Evolutionary conservation across 768 basidiomycete genomes (phyloP).

Genomic region (Nidularia pulvinata): DNA sequence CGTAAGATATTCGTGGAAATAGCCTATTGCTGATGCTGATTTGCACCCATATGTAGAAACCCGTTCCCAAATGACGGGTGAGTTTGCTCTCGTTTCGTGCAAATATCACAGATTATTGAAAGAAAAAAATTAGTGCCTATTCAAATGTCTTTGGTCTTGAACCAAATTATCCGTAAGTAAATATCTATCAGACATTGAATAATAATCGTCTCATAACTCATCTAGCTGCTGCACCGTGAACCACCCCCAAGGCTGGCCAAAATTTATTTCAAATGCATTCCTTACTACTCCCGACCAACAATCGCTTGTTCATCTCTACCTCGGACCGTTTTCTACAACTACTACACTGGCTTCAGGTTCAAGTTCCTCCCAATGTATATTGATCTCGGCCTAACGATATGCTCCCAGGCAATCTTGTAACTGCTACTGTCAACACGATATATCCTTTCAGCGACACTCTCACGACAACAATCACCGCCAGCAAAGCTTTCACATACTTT

Average conservation of each 20-base stretch:
- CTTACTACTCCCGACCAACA: constrained; percentile 40
- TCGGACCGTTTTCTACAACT: constrained; percentile 43
- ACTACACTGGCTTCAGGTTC: constrained; percentile 37
- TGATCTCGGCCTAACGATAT: constrained; percentile 18
- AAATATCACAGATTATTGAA: not conserved
- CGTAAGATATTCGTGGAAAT: constrained; percentile 20
- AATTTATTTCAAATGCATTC: constrained; percentile 53
- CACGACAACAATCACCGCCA: constrained; percentile 41
- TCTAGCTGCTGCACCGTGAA: constrained; percentile 51
- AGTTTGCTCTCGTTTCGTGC: constrained; percentile 10
- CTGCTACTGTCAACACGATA: constrained; percentile 42
- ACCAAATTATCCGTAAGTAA: constrained; percentile 45
- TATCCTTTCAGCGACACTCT: constrained; percentile 53
- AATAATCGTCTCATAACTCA: not conserved
- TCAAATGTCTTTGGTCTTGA: constrained; percentile 51
- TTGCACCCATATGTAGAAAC: constrained; percentile 25
- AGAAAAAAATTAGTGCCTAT: constrained; percentile 28
- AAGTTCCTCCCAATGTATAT: constrained; percentile 1
- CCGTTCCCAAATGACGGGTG: constrained; percentile 55
- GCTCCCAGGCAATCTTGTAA: constrained; percentile 34
- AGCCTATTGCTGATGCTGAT: not conserved
- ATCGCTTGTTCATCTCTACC: constrained; percentile 46
- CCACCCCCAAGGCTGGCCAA: constrained; percentile 54
- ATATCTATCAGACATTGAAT: not conserved
- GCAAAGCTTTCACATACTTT: constrained; percentile 40